Evolutionary conservation across 176 grass and related monocot species (phyloP).

Genomic region (Musa itinerans): DNA sequence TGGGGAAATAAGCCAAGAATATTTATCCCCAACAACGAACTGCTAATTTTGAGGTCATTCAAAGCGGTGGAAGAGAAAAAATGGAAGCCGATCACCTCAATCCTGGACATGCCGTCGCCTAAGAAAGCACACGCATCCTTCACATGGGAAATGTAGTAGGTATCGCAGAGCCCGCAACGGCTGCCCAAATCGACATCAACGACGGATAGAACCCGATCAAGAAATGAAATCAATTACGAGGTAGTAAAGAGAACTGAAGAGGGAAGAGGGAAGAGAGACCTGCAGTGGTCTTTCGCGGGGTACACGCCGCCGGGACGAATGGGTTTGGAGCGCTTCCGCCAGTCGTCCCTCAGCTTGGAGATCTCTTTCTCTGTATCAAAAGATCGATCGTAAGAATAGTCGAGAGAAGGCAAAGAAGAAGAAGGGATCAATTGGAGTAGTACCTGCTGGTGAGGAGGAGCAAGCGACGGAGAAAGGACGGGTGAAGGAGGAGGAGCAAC

Average conservation of each 20-base stretch:
- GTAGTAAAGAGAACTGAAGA: not conserved
- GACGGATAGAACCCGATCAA: not conserved
- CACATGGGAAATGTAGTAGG: constrained; percentile 92
- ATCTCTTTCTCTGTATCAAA: constrained; percentile 8
- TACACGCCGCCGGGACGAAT: constrained; percentile 76
- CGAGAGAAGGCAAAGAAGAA: not conserved
- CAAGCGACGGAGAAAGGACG: constrained; percentile 19
- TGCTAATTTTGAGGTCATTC: not conserved
- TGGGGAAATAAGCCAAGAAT: too few species aligned
- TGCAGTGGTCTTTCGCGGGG: constrained; percentile 96
- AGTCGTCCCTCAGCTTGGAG: constrained; percentile 56
- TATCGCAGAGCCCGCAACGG: constrained; percentile 81
- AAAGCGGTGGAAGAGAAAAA: not conserved
- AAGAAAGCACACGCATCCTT: constrained; percentile 79
- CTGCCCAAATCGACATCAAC: constrained; percentile 15
- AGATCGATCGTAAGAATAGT: not conserved
- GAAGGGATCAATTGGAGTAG: not conserved
- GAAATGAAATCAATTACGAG: not conserved
- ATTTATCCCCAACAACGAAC: too few species aligned
- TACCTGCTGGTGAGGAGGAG: constrained; percentile 21
- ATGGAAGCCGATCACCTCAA: constrained; percentile 39
- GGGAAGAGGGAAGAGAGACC: constrained; percentile 27
- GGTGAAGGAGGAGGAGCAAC: constrained; percentile 1
- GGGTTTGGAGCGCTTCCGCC: constrained; percentile 65
- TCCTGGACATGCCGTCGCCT: constrained; percentile 83